Evolutionary conservation across 2,329 filamentous ascomycete genomes (phyloP), one percentile per base, ranked within the genome.

Genomic region (Penicillium sp.): DNA sequence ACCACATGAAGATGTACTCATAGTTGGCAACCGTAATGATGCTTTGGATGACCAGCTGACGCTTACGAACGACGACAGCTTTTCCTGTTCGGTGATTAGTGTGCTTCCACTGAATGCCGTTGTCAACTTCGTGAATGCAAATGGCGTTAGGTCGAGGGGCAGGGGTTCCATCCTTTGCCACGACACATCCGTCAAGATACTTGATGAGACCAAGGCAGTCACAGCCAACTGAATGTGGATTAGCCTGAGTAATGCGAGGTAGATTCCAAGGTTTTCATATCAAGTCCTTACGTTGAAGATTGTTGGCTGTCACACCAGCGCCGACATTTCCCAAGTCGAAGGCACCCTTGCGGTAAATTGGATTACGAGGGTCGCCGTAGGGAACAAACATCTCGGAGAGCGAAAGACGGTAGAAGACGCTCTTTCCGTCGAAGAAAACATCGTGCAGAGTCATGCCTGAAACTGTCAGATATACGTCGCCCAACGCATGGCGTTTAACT

Each of bases 381-480:
- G 75, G 76, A 1, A 78, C 76, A 46, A 76, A 75, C 75, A 79
- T 77, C 62, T 79, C 76, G 5, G 71, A 66, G 9, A 78, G 59
- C 2, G 72, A 74, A 2, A 79, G 59, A 1, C 75, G 69, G 49
- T 78, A 77, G 59, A 78, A 78, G 7, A 77, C 46, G 31, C 66
- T 73, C 3, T 73, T 70, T 1, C 65, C 62, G 43, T 75, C 72
- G 49, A 76, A 78, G 9, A 66, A 63, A 11, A 78, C 62, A 43
- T 79, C 71, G 46, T 77, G 75, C 2, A 79, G 62, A 1, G 72
- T 76, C 10, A 76, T 58, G 0, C 24, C 24, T 27, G 3, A 6
- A 6, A 27, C 8, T 27, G 3, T 27, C 24, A 27, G 24, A 27
- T 27, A 27, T 27, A 27, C 5, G 24, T 27, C 24, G 24, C 8